Evolutionary conservation across 768 basidiomycete genomes (phyloP), one percentile per base, ranked within the genome.

Genomic region (Lentinula guzmanii): DNA sequence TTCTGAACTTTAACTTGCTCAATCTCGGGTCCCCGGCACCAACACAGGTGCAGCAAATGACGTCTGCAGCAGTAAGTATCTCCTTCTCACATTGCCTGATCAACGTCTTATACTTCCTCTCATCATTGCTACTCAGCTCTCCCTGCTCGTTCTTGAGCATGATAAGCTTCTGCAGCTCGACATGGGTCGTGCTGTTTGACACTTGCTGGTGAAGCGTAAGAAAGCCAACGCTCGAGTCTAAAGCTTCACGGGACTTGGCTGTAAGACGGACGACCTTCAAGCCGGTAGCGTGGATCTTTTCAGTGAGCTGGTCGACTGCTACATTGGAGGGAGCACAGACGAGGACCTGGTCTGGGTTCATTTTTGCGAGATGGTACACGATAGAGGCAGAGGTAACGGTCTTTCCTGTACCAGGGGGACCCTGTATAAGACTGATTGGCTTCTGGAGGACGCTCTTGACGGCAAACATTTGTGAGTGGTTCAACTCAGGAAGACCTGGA

Each of bases 241-340:
- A 84, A 2, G 96, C 97, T 76, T 98, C 97, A 31, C 97, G 92
- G 4, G 96, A 98, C 72, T 98, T 98, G 63, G 97, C 97, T 1
- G 97, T 97, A 28, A 98, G 81, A 46, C 97, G 93, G 53, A 98
- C 97, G 64, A 97, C 97, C 73, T 98, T 98, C 66, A 98, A 80
- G 0, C 97, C 96, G n/a, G 97, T 98, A n/a, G 87, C 79, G 70
- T 98, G 97, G 63, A 99, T 98, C 79, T 98, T 98, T 76, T 98
- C 97, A 21, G 96, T 97, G 60, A 99, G 85, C 71, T 99, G 97
- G 70, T 99, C 97, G 62, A 99, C 97, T 51, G 97, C 97, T 67
- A 99, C 97, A 75, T 99, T 99, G 58, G 96, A 98, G 0, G 97
- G 97, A 7, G 97, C 97, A 71, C 95, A 95, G 64, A 99, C 97